phyloP scores from a whole-genome alignment of 23 red algal species.

The Rhodosorus marinus region DNA sequence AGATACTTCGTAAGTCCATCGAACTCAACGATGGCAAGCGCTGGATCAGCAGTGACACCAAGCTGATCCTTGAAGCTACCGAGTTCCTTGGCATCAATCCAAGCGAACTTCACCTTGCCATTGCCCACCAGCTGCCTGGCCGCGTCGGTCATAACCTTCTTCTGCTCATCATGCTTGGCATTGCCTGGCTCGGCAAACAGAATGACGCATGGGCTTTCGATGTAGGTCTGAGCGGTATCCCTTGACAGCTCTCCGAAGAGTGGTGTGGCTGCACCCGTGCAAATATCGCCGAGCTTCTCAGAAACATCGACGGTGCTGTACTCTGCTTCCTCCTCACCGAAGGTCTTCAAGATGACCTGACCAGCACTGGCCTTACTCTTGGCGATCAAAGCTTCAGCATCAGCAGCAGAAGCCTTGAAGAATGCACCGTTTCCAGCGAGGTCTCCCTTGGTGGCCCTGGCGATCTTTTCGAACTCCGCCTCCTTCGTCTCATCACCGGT shows the following conservation, averaged over 20 bases:
- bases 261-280: constrained; percentile 11
- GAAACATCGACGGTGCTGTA: constrained; percentile 7
- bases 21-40: constrained; percentile 55
- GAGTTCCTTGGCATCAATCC: constrained; percentile 29
- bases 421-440: too few species aligned
- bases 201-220: constrained; percentile 32
- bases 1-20: constrained; percentile 40
- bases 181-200: constrained; percentile 48
- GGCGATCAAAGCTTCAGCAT: too few species aligned
- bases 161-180: constrained; percentile 16
- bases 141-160: constrained; percentile 20
- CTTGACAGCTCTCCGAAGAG: constrained; percentile 34
- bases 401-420: too few species aligned
- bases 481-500: constrained; percentile 14
- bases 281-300: constrained; percentile 20
- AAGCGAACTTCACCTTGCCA: constrained; percentile 21
- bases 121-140: constrained; percentile 11
- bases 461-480: too few species aligned
- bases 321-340: constrained; percentile 11
- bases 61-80: constrained; percentile 58
- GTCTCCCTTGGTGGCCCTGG: too few species aligned
- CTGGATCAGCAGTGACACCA: constrained; percentile 18
- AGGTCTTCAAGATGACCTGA: too few species aligned
- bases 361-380: too few species aligned
- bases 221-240: constrained; percentile 42